These are phyloP conservation scores for Aspergillus aculeatinus DNA, from an alignment of 2,329 filamentous ascomycete genomes.

Conservation along the genomic window DNA sequence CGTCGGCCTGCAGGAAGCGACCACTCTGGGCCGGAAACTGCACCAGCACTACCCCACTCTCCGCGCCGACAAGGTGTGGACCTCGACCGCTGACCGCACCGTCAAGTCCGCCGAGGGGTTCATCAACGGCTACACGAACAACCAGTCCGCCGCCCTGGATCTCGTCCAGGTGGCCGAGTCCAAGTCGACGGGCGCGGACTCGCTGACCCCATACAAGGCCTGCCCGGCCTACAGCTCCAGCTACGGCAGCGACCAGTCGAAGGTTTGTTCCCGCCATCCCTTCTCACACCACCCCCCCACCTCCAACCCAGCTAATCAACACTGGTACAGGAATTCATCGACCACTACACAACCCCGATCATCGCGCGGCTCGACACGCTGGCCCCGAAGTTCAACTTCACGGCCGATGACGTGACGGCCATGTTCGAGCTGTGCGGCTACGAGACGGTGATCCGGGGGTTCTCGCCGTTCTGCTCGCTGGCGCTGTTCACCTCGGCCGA, in stretches of 20 bases:
- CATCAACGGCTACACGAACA: constrained; percentile 56
- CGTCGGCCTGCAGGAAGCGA: constrained; percentile 61
- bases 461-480: constrained; percentile 61
- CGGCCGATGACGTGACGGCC: constrained; percentile 60
- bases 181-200: constrained; percentile 58
- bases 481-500: constrained; percentile 61
- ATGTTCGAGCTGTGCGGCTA: constrained; percentile 68
- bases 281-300: no score
- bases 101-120: constrained; percentile 59
- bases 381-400: constrained; percentile 63
- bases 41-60: constrained; percentile 59
- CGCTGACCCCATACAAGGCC: constrained; percentile 63
- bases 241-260: constrained; percentile 56
- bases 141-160: constrained; percentile 52
- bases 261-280: constrained; percentile 40
- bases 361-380: constrained; percentile 55
- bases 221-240: constrained; percentile 63
- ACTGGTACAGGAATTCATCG: constrained; percentile 11
- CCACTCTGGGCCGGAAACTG: constrained; percentile 59
- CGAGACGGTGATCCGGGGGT: constrained; percentile 63
- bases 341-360: constrained; percentile 59
- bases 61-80: constrained; percentile 58
- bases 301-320: not conserved
- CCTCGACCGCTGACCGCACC: constrained; percentile 63
- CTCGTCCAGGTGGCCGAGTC: constrained; percentile 59